Base-by-base conservation (phyloP, 139 green algal species). In the Haematococcus lacustris region DNA sequence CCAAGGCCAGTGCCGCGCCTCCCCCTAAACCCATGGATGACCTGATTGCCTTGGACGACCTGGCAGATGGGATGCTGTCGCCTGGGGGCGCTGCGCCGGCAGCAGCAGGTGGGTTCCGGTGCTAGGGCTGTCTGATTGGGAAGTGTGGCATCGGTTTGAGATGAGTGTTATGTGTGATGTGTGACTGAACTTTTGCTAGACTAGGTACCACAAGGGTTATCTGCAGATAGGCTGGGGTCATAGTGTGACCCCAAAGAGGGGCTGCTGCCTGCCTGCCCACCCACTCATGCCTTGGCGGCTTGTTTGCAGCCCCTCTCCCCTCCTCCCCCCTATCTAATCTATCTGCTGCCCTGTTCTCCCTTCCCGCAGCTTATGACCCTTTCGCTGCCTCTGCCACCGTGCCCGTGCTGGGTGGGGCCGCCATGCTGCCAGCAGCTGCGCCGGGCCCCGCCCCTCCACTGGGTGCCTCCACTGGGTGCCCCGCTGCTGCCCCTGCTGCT, bases 21-120 rank as follows among this genome's bases (percentile, higher is more conserved):
- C 9, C 70, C 1, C 17, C 50, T 2, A 30, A 57, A 7, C 41
- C 41, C 3, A 37, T 40, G 1, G 57, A 4, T 3, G 73, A 78
- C 53, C 51, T 78, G 28, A 78, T 78, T 70, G 73, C 34, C 2
- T 38, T 78, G 30, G 73, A 78, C 65, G 73, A 78, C 65, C 33
- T 71, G 43, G 61, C 71, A 51, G 61, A 71, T 47, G 71, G 34
- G 1, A 50, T 76, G 61, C 65, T 33, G 17, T 64, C 57, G 32
- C 61, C 13, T 23, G 17, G 23, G 17, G 4, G 23, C 13, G 21
- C 53, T 21, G 23, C 26, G 53, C 13, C 17, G 53, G 23, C 26
- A 64, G 53, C 9, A 26, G 53, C 53, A 64, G 53, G 53, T 64
- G 53, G 53, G 13, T 64, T 7, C 53, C 4, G 53, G 4, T 30